These are phyloP conservation scores for Aspergillus pseudotamarii DNA, from an alignment of 2,329 filamentous ascomycete species.

Conservation along the genomic window DNA sequence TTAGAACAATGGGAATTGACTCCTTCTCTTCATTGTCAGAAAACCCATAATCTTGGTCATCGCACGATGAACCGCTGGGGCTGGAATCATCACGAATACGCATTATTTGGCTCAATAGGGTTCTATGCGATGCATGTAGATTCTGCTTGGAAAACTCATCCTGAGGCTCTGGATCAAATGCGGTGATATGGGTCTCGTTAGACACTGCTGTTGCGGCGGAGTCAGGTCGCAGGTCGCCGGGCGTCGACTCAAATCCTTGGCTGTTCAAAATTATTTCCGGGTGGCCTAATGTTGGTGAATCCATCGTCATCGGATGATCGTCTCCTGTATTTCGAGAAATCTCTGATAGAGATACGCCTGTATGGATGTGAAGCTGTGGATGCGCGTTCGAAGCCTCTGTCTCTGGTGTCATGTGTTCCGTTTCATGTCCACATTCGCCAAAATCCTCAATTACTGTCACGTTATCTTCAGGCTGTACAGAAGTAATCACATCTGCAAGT, in stretches of 20 bases:
- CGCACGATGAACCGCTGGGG: slow-evolving; percentile 44
- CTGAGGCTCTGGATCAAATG: slow-evolving; percentile 72
- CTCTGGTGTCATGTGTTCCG: slow-evolving; percentile 9
- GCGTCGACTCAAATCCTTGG: slow-evolving; percentile 10
- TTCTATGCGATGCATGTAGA: slow-evolving; percentile 38
- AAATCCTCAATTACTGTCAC: slow-evolving; percentile 28
- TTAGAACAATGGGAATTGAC: slow-evolving; percentile 60
- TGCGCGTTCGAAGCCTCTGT: slow-evolving; percentile 11
- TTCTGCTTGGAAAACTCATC: slow-evolving; percentile 52
- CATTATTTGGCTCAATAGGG: slow-evolving; percentile 53
- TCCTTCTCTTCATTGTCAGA: slow-evolving; percentile 56
- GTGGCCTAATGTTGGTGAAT: slow-evolving; percentile 49
- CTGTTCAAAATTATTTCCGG: slow-evolving; percentile 19
- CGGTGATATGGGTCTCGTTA: slow-evolving; percentile 62
- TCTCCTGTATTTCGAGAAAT: slow-evolving; percentile 8
- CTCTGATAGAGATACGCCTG: slow-evolving; percentile 19
- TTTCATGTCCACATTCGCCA: slow-evolving; percentile 16
- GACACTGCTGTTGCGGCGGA: slow-evolving; percentile 61
- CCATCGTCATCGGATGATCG: slow-evolving; percentile 33
- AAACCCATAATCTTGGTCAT: slow-evolving; percentile 39
- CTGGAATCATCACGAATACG: slow-evolving; percentile 51
- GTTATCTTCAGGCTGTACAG: slow-evolving; percentile 22
- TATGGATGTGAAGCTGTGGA: slow-evolving; percentile 34
- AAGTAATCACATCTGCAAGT: slow-evolving; percentile 7
- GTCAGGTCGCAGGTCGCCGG: slow-evolving; percentile 18